Percentiles rank a stretch among this genome's conserved stretches.
phyloP scores from a whole-genome alignment of 257 asterid species.

The Solanum phureja region DNA sequence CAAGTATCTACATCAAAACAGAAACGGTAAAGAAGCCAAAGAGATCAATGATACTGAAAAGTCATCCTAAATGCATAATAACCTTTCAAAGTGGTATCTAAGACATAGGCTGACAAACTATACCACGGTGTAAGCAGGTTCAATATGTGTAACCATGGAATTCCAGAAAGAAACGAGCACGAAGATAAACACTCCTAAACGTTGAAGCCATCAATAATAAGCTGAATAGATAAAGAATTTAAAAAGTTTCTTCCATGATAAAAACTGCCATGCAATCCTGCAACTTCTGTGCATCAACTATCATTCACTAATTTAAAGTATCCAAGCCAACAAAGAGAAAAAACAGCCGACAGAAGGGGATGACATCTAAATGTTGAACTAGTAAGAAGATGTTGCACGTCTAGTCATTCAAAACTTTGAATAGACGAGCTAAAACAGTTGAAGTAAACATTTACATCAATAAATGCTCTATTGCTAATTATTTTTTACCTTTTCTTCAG shows the following conservation, averaged over 20 bases:
- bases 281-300: background rate
- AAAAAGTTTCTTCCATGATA: background rate
- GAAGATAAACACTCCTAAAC: background rate
- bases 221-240: background rate
- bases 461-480: background rate
- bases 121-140: background rate
- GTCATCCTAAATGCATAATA: background rate
- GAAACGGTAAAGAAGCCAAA: background rate
- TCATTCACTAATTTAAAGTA: background rate
- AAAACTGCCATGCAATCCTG: background rate
- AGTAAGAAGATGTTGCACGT: background rate
- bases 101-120: background rate
- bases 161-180: background rate
- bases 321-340: background rate
- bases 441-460: background rate
- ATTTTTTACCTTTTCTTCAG: background rate
- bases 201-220: background rate
- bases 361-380: background rate
- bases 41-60: background rate
- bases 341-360: background rate
- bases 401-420: background rate
- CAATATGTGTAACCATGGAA: background rate
- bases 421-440: background rate
- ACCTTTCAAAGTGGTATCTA: background rate
- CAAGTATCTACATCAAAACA: background rate